Evolutionary conservation across 2,329 filamentous ascomycete species (phyloP), one percentile per base, ranked within the genome.

Genomic region (Cytospora paraplurivora): DNA sequence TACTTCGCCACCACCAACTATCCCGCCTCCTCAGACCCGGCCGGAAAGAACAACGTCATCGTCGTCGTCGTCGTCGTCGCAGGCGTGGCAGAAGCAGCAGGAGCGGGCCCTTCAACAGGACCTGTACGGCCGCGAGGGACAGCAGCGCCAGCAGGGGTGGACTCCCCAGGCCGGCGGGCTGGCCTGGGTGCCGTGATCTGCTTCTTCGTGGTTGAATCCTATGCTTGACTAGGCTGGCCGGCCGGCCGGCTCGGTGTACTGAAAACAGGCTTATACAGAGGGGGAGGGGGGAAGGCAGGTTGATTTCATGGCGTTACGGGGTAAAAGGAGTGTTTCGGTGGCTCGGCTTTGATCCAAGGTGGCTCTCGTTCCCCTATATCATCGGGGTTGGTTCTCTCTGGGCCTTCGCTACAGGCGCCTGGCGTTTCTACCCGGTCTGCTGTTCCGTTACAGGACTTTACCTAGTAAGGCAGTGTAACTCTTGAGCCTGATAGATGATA

Each of bases 71-170:
- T 33, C 10, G 19, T 54, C 50, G 7, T 54, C 58, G 33, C 51
- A 55, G 51, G 7, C 35, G 5, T 61, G 41, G 58, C 58, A 55
- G n/a, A 51, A n/a, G 32, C 58, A 49, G 41, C 58, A 61, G 7
- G 51, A 61, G 13, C 38, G 55, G 37, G 38, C 58, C 32, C n/a
- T 61, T 21, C 37, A 61, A 21, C 58, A 61, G 35, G 35, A 17
- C 21, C 32, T 61, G 2, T 13, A 17, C 7, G 17, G 35, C 27
- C 58, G 33, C 21, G 51, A 61, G 38, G 38, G 32, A 44, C 37
- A 49, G 32, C 58, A 55, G 58, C 58, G 15, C 38, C 7, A 19
- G 19, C 32, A 61, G 13, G 58, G 58, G 3, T 61, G 53, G 11
- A 7, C 32, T 32, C 51, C 58, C 10, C 51, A 33, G 19, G 51